These are phyloP conservation scores for Echeveria elegans DNA, from an alignment of 164 flowering plant genomes.

Conservation along the genomic window DNA sequence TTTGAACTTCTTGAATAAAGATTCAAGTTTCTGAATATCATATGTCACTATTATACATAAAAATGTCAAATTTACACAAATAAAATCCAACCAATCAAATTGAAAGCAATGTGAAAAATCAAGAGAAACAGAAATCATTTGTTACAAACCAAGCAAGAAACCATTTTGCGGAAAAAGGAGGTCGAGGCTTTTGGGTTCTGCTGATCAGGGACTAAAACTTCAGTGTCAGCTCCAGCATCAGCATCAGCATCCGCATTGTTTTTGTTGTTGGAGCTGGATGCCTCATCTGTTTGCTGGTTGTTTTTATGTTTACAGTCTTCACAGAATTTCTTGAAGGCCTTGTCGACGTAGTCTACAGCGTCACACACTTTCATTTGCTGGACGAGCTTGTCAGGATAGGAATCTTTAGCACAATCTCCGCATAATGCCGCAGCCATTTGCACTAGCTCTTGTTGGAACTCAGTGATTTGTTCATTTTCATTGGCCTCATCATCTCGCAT, in stretches of 20 bases:
- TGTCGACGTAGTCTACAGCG: conserved; percentile 32
- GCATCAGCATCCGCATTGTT: conserved; percentile 20
- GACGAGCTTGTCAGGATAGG: conserved; percentile 42
- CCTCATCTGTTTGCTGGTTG: neutral
- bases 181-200: neutral
- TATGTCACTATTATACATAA: neutral
- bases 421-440: conserved; percentile 52
- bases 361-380: conserved; percentile 48
- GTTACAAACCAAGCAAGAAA: conserved; percentile 12
- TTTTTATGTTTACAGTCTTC: conserved; percentile 19
- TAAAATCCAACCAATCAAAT: neutral
- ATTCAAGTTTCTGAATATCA: too few relatives aligned
- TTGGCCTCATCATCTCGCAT: conserved; percentile 29
- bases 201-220: conserved; percentile 14
- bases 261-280: conserved; percentile 1
- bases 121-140: neutral
- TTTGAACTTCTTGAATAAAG: neutral
- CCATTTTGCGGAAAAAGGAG: conserved; percentile 8
- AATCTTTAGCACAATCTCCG: conserved; percentile 49
- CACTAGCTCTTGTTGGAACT: conserved; percentile 63
- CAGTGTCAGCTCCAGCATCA: conserved; percentile 29
- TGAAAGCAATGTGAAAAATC: neutral
- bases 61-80: neutral
- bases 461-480: conserved; percentile 41
- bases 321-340: conserved; percentile 37